A percentile compares a stretch with the other conserved stretches of the same genome.
These are phyloP conservation scores for Cladosporium sp. DNA, from an alignment of 2,329 filamentous ascomycete genomes.

Conservation along the genomic window DNA sequence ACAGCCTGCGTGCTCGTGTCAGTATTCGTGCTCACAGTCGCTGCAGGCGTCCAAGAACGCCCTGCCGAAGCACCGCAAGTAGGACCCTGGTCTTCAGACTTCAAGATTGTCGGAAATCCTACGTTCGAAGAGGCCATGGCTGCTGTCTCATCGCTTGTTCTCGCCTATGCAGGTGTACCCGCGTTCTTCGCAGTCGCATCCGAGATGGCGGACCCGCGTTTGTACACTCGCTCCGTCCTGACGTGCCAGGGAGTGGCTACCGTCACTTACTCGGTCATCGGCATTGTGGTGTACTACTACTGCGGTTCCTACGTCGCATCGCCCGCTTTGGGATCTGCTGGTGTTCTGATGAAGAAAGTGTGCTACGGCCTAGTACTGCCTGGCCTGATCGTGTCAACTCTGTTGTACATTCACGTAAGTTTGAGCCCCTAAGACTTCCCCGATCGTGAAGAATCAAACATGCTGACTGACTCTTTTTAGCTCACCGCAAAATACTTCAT, in stretches of 20 bases:
- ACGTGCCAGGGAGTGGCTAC: slow-evolving; percentile 60
- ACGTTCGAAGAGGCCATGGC: slow-evolving; percentile 54
- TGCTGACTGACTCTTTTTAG: background rate
- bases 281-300: slow-evolving; percentile 61
- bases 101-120: slow-evolving; percentile 56
- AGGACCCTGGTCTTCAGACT: slow-evolving; percentile 59
- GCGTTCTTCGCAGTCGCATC: slow-evolving; percentile 65
- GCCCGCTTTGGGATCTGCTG: slow-evolving; percentile 62
- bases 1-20: slow-evolving; percentile 60
- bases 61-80: slow-evolving; percentile 62
- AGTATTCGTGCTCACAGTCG: slow-evolving; percentile 44
- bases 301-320: slow-evolving; percentile 64
- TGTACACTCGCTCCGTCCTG: slow-evolving; percentile 60
- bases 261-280: slow-evolving; percentile 58
- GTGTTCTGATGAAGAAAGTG: slow-evolving; percentile 61
- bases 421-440: background rate
- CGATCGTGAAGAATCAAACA: background rate
- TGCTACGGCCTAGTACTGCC: slow-evolving; percentile 61
- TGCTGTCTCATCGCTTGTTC: slow-evolving; percentile 38
- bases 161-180: slow-evolving; percentile 58
- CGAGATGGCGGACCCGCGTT: slow-evolving; percentile 61
- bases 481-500: slow-evolving; percentile 57
- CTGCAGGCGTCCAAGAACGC: slow-evolving; percentile 57
- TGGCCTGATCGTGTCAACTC: slow-evolving; percentile 54
- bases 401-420: slow-evolving; percentile 26